Evolutionary conservation across 2,329 filamentous ascomycete genomes (phyloP).

Genomic region (Fusarium pilosicola): DNA sequence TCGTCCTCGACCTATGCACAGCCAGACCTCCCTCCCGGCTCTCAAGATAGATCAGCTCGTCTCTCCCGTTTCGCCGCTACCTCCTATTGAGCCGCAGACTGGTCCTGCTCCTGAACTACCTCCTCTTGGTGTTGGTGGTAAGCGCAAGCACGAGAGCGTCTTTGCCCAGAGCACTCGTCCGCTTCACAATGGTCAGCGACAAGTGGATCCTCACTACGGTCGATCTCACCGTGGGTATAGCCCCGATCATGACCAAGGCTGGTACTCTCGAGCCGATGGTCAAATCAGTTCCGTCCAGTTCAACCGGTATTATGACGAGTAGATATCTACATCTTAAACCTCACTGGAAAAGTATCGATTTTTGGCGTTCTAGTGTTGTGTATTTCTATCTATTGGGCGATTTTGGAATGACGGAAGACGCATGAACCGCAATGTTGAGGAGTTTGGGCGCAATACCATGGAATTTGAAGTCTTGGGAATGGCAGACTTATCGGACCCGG

Average conservation of each 20-base stretch:
- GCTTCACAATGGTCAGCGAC: slow-evolving; percentile 52
- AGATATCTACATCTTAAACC: slow-evolving; percentile 13
- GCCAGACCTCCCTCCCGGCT: slow-evolving; percentile 47
- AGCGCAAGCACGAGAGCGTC: slow-evolving; percentile 52
- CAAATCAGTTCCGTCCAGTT: slow-evolving; percentile 46
- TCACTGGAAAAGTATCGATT: slow-evolving; percentile 17
- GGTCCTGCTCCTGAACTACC: slow-evolving; percentile 44
- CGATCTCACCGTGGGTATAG: slow-evolving; percentile 36
- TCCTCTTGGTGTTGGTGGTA: slow-evolving; percentile 45
- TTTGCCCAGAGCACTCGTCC: slow-evolving; percentile 47
- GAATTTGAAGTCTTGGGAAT: slow-evolving; percentile 7
- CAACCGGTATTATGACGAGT: slow-evolving; percentile 44
- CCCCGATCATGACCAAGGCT: slow-evolving; percentile 46
- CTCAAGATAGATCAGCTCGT: slow-evolving; percentile 48
- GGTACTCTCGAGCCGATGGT: slow-evolving; percentile 51
- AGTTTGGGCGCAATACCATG: slow-evolving; percentile 40
- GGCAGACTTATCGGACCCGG: slow-evolving; percentile 4
- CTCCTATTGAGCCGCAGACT: slow-evolving; percentile 50
- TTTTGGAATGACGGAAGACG: slow-evolving; percentile 22
- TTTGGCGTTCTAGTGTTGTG: slow-evolving; percentile 39
- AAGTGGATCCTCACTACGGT: slow-evolving; percentile 48
- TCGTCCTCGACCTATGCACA: slow-evolving; percentile 35
- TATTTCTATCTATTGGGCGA: slow-evolving; percentile 39
- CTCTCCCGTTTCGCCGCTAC: slow-evolving; percentile 48
- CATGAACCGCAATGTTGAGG: slow-evolving; percentile 38